A percentile compares a stretch with the other conserved stretches of the same genome.
Evolutionary conservation across 2,329 filamentous ascomycete genomes (phyloP).

Genomic region (Fusarium floridanum): DNA sequence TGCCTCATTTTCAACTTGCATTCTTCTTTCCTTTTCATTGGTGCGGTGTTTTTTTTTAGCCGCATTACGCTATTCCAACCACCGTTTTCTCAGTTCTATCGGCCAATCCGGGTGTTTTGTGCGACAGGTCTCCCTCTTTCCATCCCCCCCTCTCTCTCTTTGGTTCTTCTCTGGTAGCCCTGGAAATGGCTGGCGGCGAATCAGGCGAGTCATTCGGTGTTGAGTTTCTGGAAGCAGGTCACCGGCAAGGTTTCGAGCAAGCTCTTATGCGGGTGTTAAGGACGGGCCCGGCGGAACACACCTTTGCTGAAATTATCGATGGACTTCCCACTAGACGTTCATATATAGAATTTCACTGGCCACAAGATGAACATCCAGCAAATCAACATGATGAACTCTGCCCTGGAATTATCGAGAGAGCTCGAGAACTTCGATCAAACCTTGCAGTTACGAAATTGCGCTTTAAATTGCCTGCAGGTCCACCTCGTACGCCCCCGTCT

Average conservation of each 20-base stretch:
- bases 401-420: neutral
- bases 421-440: neutral
- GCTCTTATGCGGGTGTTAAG: neutral
- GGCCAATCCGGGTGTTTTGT: neutral
- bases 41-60: neutral
- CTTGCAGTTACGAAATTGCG: neutral
- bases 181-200: neutral
- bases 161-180: neutral
- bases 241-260: neutral
- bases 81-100: neutral
- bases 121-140: neutral
- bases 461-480: neutral
- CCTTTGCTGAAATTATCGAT: slow-evolving; percentile 11
- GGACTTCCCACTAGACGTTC: neutral
- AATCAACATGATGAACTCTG: neutral
- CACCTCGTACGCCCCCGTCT: neutral
- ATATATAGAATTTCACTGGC: slow-evolving; percentile 3
- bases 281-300: neutral
- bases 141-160: neutral
- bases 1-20: neutral
- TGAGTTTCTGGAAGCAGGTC: neutral
- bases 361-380: slow-evolving; percentile 7
- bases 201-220: neutral
- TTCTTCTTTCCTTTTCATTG: neutral
- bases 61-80: neutral